Evolutionary conservation across 345 rosid species (phyloP).

Genomic region (Pugionium cornutum): DNA sequence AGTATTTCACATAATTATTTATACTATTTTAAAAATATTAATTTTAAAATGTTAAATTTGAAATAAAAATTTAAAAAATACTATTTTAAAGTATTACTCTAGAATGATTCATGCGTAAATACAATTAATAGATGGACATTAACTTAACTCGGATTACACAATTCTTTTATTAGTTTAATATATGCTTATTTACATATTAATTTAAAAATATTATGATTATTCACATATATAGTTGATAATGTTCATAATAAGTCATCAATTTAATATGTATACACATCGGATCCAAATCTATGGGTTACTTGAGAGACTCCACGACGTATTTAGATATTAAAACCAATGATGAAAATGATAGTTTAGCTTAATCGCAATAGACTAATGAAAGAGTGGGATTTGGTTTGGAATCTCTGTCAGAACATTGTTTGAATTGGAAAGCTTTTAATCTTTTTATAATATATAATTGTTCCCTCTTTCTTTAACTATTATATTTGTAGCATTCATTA

Average conservation of each 20-base stretch:
- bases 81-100: too few relatives aligned
- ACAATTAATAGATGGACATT: slow-evolving; percentile 1
- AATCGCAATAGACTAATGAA: slow-evolving; percentile 38
- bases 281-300: slow-evolving; percentile 22
- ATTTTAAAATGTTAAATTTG: too few relatives aligned
- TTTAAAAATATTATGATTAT: neutral
- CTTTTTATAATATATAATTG: slow-evolving; percentile 15
- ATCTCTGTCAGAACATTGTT: slow-evolving; percentile 36
- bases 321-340: neutral
- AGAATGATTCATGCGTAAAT: slow-evolving; percentile 19
- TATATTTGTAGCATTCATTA: neutral
- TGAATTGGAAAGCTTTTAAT: slow-evolving; percentile 18
- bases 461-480: neutral
- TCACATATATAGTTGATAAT: neutral
- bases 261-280: slow-evolving; percentile 17
- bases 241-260: slow-evolving; percentile 3
- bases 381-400: slow-evolving; percentile 68
- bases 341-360: slow-evolving; percentile 41
- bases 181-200: slow-evolving; percentile 6
- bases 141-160: slow-evolving; percentile 24
- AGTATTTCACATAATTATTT: too few relatives aligned
- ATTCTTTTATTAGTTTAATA: slow-evolving; percentile 1
- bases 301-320: slow-evolving; percentile 5
- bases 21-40: too few relatives aligned
- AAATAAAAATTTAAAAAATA: too few relatives aligned